Evolutionary conservation across 2,329 filamentous ascomycete genomes (phyloP), one percentile per base, ranked within the genome.

Genomic region (Lachnellula suecica): DNA sequence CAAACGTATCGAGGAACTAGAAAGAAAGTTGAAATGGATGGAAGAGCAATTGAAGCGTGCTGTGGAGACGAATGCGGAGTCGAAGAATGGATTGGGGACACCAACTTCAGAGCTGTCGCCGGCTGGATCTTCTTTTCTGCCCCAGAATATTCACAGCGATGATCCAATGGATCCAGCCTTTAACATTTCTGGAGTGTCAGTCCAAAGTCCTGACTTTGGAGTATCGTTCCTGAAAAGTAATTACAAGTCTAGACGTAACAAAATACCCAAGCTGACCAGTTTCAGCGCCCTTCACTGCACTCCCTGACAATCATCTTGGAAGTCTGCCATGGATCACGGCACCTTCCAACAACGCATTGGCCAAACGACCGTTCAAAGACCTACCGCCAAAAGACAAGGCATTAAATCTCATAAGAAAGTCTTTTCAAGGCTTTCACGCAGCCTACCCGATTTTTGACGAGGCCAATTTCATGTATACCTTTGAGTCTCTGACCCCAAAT

Each of bases 11-110:
- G 51, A 57, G 44, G 53, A 57, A 34, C 44, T 62, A 25, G 59
- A 62, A 35, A 53, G 56, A 34, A 52, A 56, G 19, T 29, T 62
- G 13, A 50, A 51, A 42, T 52, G 40, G 34, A 60, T 60, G 58
- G 59, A 62, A 45, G 45, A 47, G 10, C 51, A 57, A 47, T 44
- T 62, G 31, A 54, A 50, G 41, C 52, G 31, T 24, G 48, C 54
- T 13, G 42, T 49, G 17, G 35, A 42, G n/a, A n/a, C n/a, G n/a
- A n/a, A n/a, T n/a, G n/a, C n/a, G n/a, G n/a, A n/a, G n/a, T n/a
- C n/a, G n/a, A n/a, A n/a, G n/a, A n/a, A n/a, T n/a, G n/a, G n/a
- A n/a, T n/a, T n/a, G n/a, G 25, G 31, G 47, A 11, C 35, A 27
- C 2, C 31, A 54, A 8, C 44, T 27, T 23, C 29, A 27, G 9